Evolutionary conservation across 192 early-diverging fungal species (phyloP).

Genomic region (Podila epigama): DNA sequence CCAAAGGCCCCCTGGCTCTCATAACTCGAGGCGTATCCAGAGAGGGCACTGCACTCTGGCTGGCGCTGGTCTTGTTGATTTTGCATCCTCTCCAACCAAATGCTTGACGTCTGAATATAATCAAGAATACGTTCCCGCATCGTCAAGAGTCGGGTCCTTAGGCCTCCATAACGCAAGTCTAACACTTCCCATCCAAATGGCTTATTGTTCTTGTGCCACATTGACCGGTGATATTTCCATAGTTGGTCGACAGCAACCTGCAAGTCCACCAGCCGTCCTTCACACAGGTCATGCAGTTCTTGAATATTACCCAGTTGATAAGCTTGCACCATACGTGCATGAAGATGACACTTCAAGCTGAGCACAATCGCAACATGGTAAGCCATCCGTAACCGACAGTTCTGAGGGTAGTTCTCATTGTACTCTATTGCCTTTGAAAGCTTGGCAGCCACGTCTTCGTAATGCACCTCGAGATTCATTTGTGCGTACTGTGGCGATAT

Average conservation of each 20-base stretch:
- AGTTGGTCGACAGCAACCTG: constrained; percentile 71
- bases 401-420: constrained; percentile 67
- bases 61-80: constrained; percentile 4
- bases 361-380: constrained; percentile 72
- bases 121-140: constrained; percentile 73
- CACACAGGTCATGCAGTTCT: constrained; percentile 61
- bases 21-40: constrained; percentile 17
- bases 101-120: constrained; percentile 54
- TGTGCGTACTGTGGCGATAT: constrained; percentile 80
- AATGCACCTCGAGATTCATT: constrained; percentile 74
- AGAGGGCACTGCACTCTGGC: background rate
- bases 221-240: constrained; percentile 80
- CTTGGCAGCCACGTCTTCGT: constrained; percentile 59
- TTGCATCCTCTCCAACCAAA: constrained; percentile 3
- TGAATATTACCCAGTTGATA: constrained; percentile 63
- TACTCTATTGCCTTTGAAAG: constrained; percentile 58
- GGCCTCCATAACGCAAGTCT: constrained; percentile 84
- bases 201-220: constrained; percentile 82
- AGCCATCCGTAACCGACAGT: constrained; percentile 71
- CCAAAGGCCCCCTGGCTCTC: constrained; percentile 46
- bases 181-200: constrained; percentile 89
- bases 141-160: constrained; percentile 68
- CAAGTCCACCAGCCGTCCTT: constrained; percentile 63
- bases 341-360: constrained; percentile 73
- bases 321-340: constrained; percentile 65